Evolutionary conservation across 202 grass and related monocot genomes (phyloP), one percentile per base, ranked within the genome.

Genomic region (Setaria viridis): DNA sequence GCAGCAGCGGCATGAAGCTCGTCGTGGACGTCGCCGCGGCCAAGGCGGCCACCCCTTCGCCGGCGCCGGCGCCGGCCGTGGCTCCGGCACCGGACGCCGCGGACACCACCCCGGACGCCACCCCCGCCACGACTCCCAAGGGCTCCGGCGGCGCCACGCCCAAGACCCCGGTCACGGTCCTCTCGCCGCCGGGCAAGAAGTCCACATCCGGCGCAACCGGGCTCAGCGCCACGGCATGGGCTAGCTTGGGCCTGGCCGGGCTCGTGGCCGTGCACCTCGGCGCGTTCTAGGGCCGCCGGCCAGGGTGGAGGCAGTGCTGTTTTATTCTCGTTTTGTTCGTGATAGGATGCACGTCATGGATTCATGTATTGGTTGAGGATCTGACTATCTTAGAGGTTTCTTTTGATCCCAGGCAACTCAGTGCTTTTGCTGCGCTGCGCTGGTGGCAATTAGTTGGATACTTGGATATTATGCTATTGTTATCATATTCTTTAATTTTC

Each of bases 1-100:
- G 96, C 90, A 86, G 81, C 84, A 58, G 17, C 62, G 96, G 96
- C 76, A 93, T 94, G 90, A 98, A 98, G 84, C 69, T 98, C 59
- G 54, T 21, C 17, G 84, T 98, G 5, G 64, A 80, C 49, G 93
- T 94, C 3, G 60, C 74, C 11, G 45, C 74, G 1, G 77, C 89
- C 60, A 63, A 63, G 1, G 15, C 64, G 15, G 13, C 50, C 2
- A 13, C 79, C 20, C 74, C 91, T 34, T 33, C 62, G 20, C 47
- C 76, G 29, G 60, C 29, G 7, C 55, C 55, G 3, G 67, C 81
- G 2, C 81, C 89, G 3, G 9, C 87, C 0, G 19, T 80, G 12
- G 19, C 88, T 0, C 51, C 90, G 35, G 59, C 80, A 2, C 34
- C 87, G 11, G 69, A 77, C 50, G 49, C 67, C n/a, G 34, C 85